Percentiles rank a stretch among this genome's conserved stretches.
Conservation (phyloP, 2,329 filamentous ascomycete species). For the Cyphellophora europaea region DNA sequence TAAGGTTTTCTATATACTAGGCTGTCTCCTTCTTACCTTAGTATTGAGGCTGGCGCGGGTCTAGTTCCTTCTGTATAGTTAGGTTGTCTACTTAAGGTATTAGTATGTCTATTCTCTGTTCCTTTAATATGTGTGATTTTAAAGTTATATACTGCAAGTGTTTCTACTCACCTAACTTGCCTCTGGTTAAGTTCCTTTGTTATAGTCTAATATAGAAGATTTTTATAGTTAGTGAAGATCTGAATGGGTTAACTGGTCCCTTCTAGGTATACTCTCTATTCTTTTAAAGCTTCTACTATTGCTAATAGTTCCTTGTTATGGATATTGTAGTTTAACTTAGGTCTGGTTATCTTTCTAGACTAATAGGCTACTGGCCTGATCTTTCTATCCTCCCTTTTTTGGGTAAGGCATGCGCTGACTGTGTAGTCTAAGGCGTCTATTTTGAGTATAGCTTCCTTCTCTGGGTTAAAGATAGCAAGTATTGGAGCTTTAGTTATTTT, state of each 20-base stretch:
- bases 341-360: constrained; percentile 2
- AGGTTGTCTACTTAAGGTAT: constrained; percentile 7
- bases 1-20: constrained; percentile 1
- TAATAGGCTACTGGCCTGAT: constrained; percentile 4
- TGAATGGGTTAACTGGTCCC: constrained; percentile 3
- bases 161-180: constrained; percentile 20
- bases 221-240: constrained; percentile 18
- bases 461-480: constrained; percentile 10
- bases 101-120: constrained; percentile 6
- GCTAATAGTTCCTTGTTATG: constrained; percentile 8
- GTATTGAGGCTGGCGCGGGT: not conserved
- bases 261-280: constrained; percentile 20
- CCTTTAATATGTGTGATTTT: constrained; percentile 7
- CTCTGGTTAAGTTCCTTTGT: constrained; percentile 18
- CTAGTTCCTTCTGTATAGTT: constrained; percentile 7
- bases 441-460: constrained; percentile 14
- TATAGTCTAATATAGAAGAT: constrained; percentile 21
- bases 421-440: constrained; percentile 15
- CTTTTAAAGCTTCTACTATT: constrained; percentile 16
- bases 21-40: constrained; percentile 1
- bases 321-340: constrained; percentile 7
- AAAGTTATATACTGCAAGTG: constrained; percentile 9
- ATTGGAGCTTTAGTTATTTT: constrained; percentile 10
- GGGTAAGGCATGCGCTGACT: constrained; percentile 10
- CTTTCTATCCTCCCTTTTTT: constrained; percentile 8